phyloP scores from a whole-genome alignment of 2,329 filamentous ascomycete species.

The Xylogone sp. region DNA sequence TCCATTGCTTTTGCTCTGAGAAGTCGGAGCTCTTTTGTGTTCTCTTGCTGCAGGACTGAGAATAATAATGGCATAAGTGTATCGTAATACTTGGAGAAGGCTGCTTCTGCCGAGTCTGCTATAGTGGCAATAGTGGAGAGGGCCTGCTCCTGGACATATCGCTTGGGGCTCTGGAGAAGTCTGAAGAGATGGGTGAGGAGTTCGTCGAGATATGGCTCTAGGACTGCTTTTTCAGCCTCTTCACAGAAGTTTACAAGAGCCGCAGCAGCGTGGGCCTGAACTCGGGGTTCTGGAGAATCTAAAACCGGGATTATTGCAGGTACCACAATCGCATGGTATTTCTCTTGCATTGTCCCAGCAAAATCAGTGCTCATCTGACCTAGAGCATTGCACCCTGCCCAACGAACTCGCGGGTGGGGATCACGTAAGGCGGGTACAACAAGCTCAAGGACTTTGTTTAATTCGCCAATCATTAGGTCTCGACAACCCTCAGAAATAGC shows the following conservation, averaged over 20 bases:
- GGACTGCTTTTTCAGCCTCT: constrained; percentile 85
- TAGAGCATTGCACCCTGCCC: constrained; percentile 97
- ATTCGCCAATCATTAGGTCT: constrained; percentile 90
- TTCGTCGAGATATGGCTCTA: constrained; percentile 91
- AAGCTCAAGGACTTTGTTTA: constrained; percentile 89
- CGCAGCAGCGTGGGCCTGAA: constrained; percentile 96
- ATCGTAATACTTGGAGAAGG: constrained; percentile 93
- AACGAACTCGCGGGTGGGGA: constrained; percentile 87
- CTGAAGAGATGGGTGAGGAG: constrained; percentile 82
- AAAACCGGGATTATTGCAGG: constrained; percentile 91
- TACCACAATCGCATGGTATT: constrained; percentile 84
- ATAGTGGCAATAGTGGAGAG: constrained; percentile 97
- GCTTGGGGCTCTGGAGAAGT: constrained; percentile 85
- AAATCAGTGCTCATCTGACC: constrained; percentile 99
- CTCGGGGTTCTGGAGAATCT: constrained; percentile 82
- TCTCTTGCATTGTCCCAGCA: constrained; percentile 94
- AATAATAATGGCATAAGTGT: constrained; percentile 94
- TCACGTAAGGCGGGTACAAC: constrained; percentile 92
- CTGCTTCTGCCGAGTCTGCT: constrained; percentile 94
- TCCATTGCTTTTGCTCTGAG: constrained; percentile 98
- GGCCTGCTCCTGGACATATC: constrained; percentile 96
- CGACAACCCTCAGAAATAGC: constrained; percentile 97
- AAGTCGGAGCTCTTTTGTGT: constrained; percentile 87
- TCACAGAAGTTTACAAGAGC: constrained; percentile 99
- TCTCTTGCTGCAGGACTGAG: constrained; percentile 82